A percentile compares a stretch with the other conserved stretches of the same genome.
Conservation (phyloP, 768 basidiomycete genomes). For the Lentinula raphanica region DNA sequence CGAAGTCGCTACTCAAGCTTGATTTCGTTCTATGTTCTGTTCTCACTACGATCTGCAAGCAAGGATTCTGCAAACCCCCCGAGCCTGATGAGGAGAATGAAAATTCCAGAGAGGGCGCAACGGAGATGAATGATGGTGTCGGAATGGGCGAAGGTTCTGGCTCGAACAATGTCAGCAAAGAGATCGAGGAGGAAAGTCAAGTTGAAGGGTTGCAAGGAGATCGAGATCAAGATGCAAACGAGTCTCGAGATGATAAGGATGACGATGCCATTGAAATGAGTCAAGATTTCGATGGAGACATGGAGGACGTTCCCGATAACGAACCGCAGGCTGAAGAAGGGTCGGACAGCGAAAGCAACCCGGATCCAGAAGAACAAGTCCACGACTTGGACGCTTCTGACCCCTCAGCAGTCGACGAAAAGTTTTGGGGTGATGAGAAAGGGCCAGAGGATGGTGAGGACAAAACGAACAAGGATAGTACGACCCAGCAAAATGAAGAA, state of each 20-base stretch:
- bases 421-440: constrained; percentile 89
- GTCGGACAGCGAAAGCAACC: constrained; percentile 46
- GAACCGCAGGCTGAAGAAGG: constrained; percentile 44
- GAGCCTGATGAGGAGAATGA: constrained; percentile 57
- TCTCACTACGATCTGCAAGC: constrained; percentile 64
- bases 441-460: constrained; percentile 52
- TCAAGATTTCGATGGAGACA: constrained; percentile 80
- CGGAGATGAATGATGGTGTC: constrained; percentile 52
- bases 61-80: constrained; percentile 91
- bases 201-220: constrained; percentile 88
- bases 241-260: constrained; percentile 43
- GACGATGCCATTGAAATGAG: constrained; percentile 87
- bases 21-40: constrained; percentile 71
- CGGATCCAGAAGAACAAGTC: constrained; percentile 76
- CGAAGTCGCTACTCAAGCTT: constrained; percentile 79
- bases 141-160: constrained; percentile 90
- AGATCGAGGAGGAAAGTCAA: constrained; percentile 94
- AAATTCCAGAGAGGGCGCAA: constrained; percentile 42
- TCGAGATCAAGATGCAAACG: constrained; percentile 35
- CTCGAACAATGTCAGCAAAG: constrained; percentile 82
- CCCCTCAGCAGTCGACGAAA: constrained; percentile 86
- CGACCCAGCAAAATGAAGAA: constrained; percentile 39
- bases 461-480: constrained; percentile 57
- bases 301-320: constrained; percentile 78
- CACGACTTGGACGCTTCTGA: constrained; percentile 81